phyloP scores from a whole-genome alignment of 495 filamentous ascomycete genomes.

The Thozetella sp. region DNA sequence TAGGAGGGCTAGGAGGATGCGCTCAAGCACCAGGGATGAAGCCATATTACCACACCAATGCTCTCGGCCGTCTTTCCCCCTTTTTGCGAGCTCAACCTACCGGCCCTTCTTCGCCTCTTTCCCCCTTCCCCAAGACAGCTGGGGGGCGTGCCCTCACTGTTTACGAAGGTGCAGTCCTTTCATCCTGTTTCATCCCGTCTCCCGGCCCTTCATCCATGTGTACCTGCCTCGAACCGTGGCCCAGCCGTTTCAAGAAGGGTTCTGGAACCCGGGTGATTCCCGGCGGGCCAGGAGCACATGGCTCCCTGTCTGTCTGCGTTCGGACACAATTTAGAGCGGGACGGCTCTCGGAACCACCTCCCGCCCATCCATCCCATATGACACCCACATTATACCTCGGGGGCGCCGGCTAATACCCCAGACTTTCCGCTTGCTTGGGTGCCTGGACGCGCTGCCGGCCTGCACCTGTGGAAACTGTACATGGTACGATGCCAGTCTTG shows the following conservation, averaged over 20 bases:
- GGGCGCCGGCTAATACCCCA: constrained; percentile 20
- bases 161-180: background rate
- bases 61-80: too few species aligned
- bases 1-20: too few species aligned
- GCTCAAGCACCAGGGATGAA: too few species aligned
- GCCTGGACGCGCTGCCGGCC: constrained; percentile 21
- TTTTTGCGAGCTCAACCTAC: background rate
- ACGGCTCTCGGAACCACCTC: background rate
- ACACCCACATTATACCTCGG: background rate
- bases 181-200: constrained; percentile 9
- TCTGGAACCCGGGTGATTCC: constrained; percentile 25
- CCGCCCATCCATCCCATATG: constrained; percentile 5
- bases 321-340: background rate
- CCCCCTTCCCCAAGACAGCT: background rate
- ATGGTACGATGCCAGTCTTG: constrained; percentile 12
- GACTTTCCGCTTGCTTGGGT: constrained; percentile 31
- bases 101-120: background rate
- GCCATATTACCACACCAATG: too few species aligned
- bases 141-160: background rate
- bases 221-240: constrained; percentile 19
- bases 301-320: background rate
- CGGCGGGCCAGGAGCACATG: constrained; percentile 5
- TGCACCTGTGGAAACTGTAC: constrained; percentile 3
- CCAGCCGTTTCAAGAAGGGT: constrained; percentile 31
- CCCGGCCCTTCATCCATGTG: constrained; percentile 3